Percentiles rank a stretch among this genome's conserved stretches.
phyloP scores from a whole-genome alignment of 1,139 yeast species.

The Debaryomyces nepalensis region DNA sequence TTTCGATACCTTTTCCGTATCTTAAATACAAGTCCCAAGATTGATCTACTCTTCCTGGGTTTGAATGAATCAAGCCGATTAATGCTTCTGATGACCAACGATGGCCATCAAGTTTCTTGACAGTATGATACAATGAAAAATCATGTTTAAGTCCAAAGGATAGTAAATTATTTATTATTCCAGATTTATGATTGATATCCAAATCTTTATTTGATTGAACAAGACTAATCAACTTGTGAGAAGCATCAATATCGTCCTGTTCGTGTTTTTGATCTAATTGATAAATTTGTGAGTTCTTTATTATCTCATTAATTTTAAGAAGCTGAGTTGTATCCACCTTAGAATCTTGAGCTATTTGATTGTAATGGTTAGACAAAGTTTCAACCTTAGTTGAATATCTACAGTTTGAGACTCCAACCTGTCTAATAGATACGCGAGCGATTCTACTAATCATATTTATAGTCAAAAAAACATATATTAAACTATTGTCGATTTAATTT shows the following conservation, averaged over 20 bases:
- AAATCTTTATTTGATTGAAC: not conserved
- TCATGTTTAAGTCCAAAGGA: conserved; percentile 22
- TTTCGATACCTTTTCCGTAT: conserved; percentile 21
- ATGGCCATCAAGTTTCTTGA: conserved; percentile 23
- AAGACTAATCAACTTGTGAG: conserved; percentile 5
- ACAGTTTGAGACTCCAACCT: not conserved
- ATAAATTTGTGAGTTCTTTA: conserved; percentile 8
- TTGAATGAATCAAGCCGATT: conserved; percentile 32
- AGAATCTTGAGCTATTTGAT: conserved; percentile 3
- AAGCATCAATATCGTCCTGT: conserved; percentile 10
- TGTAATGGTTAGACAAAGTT: conserved; percentile 3
- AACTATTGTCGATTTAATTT: conserved; percentile 1
- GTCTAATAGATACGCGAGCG: not conserved
- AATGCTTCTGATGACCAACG: conserved; percentile 24
- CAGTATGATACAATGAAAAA: conserved; percentile 39
- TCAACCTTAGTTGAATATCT: conserved; percentile 1
- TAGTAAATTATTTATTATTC: conserved; percentile 14
- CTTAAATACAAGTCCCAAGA: conserved; percentile 39
- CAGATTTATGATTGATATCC: not conserved
- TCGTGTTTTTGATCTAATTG: conserved; percentile 1
- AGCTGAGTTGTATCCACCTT: not conserved
- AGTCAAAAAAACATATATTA: not conserved
- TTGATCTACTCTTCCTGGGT: conserved; percentile 47
- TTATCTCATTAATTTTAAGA: conserved; percentile 7
- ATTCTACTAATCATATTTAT: conserved; percentile 2